Base-by-base conservation (phyloP, 352 stramenopile genomes). In the Albugo laibachii region DNA sequence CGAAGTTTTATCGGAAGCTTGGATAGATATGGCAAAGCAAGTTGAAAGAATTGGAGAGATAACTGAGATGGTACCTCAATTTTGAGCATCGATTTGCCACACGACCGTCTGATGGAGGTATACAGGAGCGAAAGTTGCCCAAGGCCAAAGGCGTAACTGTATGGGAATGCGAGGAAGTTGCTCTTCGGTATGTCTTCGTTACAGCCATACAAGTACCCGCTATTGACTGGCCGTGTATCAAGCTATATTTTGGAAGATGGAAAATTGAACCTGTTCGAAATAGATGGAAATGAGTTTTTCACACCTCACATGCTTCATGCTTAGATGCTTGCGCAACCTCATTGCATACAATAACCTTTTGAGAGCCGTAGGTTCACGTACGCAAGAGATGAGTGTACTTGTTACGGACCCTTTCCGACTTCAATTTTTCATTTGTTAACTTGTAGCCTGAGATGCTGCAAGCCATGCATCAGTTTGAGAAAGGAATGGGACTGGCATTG, bases 141-240 rank as follows among this genome's bases (percentile, higher is more conserved):
- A 93, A 93, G 54, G 66, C 80, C 27, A 77, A 82, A 20, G 79
- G 88, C 47, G 74, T 75, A 21, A 95, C 83, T 19, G 55, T 95
- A 8, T 95, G 83, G 83, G 83, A 95, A 53, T 85, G 79, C 39
- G 83, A 95, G 59, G 83, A 93, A 50, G 64, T 88, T 24, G 76
- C 76, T 0, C 53, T 87, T 15, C 57, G 77, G 78, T 87, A 50
- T n/a, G 52, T 42, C 8, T 1, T 15, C 5, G 0, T 19, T 50
- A 20, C 16, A 13, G 3, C 21, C 2, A 18, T 37, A 4, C 13
- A 37, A 36, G 38, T 13, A 20, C 5, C 42, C 38, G 6, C 10
- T 15, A 50, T 37, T 36, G 37, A 5, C 12, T 51, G 13, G 21
- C 35, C 53, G 59, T 21, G 49, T 49, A 16, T 45, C 38, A 4